These are phyloP conservation scores for Xylaria sp. DNA, from an alignment of 2,329 filamentous ascomycete species.

Conservation along the genomic window DNA sequence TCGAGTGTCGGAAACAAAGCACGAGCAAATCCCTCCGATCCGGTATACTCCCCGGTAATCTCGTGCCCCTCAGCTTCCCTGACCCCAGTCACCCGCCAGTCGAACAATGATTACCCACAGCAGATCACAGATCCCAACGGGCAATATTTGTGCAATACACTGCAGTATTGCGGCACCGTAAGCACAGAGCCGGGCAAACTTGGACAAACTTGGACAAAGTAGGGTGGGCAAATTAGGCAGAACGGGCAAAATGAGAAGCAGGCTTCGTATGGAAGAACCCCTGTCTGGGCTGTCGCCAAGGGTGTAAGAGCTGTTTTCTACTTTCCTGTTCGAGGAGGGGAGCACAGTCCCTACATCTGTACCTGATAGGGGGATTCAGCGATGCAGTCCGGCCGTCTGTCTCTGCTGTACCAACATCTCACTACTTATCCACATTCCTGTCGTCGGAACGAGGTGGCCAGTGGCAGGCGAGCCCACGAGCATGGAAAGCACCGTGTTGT, in stretches of 20 bases:
- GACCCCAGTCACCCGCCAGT: constrained; percentile 16
- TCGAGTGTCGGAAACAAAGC: constrained; percentile 19
- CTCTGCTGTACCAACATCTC: background rate
- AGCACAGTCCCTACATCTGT: constrained; percentile 10
- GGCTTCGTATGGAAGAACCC: constrained; percentile 31
- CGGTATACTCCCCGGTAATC: constrained; percentile 4
- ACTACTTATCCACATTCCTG: constrained; percentile 14
- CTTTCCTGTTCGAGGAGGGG: constrained; percentile 35
- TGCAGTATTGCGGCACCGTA: background rate
- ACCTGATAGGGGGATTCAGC: constrained; percentile 35
- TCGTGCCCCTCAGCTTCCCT: background rate
- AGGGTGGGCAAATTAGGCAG: constrained; percentile 5
- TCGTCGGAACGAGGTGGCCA: constrained; percentile 30
- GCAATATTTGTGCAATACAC: constrained; percentile 1
- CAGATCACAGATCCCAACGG: constrained; percentile 27
- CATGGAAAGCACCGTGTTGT: constrained; percentile 35
- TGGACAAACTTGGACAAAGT: constrained; percentile 3
- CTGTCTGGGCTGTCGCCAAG: constrained; percentile 16
- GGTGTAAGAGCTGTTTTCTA: constrained; percentile 24
- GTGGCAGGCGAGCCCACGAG: constrained; percentile 30
- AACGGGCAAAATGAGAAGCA: constrained; percentile 25
- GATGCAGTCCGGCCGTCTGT: background rate
- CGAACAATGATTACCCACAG: constrained; percentile 18
- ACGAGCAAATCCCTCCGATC: constrained; percentile 28
- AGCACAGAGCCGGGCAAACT: background rate